Conservation (phyloP, 1,284 basidiomycete species). For the Meripilus lineatus region DNA sequence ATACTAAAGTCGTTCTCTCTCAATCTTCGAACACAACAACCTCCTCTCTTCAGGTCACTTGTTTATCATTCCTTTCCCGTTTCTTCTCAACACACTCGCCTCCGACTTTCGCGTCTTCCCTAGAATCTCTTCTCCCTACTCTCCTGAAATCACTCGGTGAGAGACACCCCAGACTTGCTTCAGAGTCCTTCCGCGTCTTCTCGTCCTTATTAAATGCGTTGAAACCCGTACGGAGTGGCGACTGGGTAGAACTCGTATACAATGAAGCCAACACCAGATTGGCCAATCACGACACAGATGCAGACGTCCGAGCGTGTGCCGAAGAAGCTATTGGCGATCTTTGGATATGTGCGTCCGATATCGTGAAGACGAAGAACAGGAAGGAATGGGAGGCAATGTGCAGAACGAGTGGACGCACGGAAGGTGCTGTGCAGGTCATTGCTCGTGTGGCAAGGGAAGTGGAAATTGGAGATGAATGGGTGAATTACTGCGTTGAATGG, state of each 20-base stretch:
- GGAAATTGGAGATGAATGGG: conserved; percentile 70
- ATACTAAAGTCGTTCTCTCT: conserved; percentile 58
- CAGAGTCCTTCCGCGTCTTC: conserved; percentile 81
- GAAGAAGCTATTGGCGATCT: conserved; percentile 83
- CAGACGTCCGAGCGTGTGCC: conserved; percentile 82
- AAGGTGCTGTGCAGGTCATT: conserved; percentile 68
- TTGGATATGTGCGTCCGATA: conserved; percentile 81
- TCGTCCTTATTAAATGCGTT: conserved; percentile 63
- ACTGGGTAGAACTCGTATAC: conserved; percentile 71
- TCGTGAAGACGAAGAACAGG: conserved; percentile 51
- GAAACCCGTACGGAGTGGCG: conserved; percentile 53
- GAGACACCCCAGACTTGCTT: conserved; percentile 70
- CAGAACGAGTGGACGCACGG: conserved; percentile 67
- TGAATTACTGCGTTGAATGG: conserved; percentile 76
- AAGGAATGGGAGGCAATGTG: conserved; percentile 83
- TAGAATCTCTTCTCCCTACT: conserved; percentile 65
- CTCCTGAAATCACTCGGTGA: conserved; percentile 71
- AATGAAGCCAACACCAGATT: conserved; percentile 69
- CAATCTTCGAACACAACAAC: conserved; percentile 64
- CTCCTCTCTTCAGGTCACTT: conserved; percentile 73
- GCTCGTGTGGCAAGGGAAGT: conserved; percentile 68
- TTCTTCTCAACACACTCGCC: conserved; percentile 83
- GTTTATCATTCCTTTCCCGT: conserved; percentile 78
- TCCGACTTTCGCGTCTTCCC: conserved; percentile 53
- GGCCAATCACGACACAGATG: conserved; percentile 80